Evolutionary conservation across 192 early-diverging fungal species (phyloP).

Genomic region (Linnemannia exigua): DNA sequence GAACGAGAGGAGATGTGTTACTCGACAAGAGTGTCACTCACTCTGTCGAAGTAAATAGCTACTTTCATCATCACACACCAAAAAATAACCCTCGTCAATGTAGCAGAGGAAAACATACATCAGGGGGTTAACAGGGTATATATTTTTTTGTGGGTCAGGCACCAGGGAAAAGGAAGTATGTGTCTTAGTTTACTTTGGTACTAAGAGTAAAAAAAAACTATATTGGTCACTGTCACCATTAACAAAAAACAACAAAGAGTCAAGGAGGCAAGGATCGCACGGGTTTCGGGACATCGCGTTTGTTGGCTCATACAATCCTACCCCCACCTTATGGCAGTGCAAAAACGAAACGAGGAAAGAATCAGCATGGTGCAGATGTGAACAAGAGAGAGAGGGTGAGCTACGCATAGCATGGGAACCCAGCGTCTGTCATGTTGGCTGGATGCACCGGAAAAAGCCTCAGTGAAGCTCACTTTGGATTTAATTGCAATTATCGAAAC

Average conservation of each 20-base stretch:
- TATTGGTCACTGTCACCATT: neutral
- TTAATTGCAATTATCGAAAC: slow-evolving; percentile 10
- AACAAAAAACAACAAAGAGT: neutral
- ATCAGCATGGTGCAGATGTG: neutral
- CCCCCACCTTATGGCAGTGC: neutral
- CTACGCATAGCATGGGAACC: neutral
- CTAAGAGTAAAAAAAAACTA: neutral
- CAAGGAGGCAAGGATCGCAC: neutral
- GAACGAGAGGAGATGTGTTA: neutral
- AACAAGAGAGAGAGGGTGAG: neutral
- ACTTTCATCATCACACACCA: neutral
- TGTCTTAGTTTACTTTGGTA: neutral
- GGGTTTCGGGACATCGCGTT: neutral
- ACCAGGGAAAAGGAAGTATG: neutral
- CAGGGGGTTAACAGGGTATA: neutral
- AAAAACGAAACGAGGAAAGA: neutral
- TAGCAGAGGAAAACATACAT: neutral
- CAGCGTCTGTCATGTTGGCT: neutral
- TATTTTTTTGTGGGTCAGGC: neutral
- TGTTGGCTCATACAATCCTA: neutral
- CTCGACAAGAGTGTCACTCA: neutral
- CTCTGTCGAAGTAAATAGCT: neutral
- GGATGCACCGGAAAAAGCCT: neutral
- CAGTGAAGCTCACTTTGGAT: neutral
- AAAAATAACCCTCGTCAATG: neutral